Base-by-base conservation (phyloP, 352 stramenopile genomes). In the Phytopythium boreale region DNA sequence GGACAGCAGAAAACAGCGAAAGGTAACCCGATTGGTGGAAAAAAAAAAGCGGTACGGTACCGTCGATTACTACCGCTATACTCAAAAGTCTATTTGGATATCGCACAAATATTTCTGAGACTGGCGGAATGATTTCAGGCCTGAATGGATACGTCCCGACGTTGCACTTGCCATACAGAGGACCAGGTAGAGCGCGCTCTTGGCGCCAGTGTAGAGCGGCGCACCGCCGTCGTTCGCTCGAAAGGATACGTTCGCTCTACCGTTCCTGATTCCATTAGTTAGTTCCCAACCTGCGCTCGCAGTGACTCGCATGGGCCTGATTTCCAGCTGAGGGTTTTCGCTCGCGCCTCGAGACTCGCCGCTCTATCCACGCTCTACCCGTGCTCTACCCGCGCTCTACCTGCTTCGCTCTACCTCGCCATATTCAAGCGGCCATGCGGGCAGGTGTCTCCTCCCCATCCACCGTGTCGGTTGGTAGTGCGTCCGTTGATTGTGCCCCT, bases 381-480 rank as follows among this genome's bases (percentile, higher is more conserved):
- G 14, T 12, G 19, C 15, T n/a, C 20, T 22, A 49, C 20, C 19
- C 3, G 41, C 6, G 20, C 19, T 22, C 43, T n/a, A 22, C 43
- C 15, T n/a, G 19, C 10, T 14, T 12, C 19, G 19, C 41, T 46
- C 41, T 24, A 49, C 41, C 41, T 7, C 39, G 12, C 39, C 39
- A n/a, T 12, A 1, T n/a, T n/a, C 14, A 19, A 24, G 41, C 24
- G 24, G 12, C 51, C 52, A 59, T 59, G 52, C 52, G 34, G 52
- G 34, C 37, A 46, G n/a, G 52, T 59, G 47, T 20, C 47, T 53
- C 22, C 47, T 53, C 47, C 47, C 17, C 52, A 24, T 39, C 26
- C 27, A n/a, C 20, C 31, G 52, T 47, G 52, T 44, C 52, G 31
- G 52, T 59, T 59, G 52, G 37, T 29, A 10, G 47, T 22, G 14